Conservation (phyloP, 2,329 filamentous ascomycete species). For the Parastagonospora avenae region DNA sequence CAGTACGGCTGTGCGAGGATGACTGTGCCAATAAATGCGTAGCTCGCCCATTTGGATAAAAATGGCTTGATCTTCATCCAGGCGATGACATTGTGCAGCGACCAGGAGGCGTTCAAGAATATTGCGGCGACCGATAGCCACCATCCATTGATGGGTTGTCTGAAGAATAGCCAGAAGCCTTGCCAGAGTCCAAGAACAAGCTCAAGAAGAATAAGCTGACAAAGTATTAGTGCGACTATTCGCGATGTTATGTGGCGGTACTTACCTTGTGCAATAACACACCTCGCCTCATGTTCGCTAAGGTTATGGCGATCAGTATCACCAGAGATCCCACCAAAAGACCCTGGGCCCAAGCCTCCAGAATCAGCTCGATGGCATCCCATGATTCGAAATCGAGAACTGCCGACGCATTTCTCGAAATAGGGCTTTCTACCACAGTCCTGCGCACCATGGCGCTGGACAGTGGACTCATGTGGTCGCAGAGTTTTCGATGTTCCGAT, state of each 20-base stretch:
- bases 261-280: slow-evolving; percentile 55
- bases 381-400: too few relatives aligned
- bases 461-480: slow-evolving; percentile 25
- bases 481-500: slow-evolving; percentile 18
- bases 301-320: slow-evolving; percentile 55
- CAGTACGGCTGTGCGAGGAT: slow-evolving; percentile 67
- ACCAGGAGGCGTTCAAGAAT: slow-evolving; percentile 67
- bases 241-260: background rate
- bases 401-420: background rate
- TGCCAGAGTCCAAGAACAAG: slow-evolving; percentile 62
- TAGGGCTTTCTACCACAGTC: slow-evolving; percentile 37
- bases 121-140: slow-evolving; percentile 66
- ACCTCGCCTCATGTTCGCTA: slow-evolving; percentile 55
- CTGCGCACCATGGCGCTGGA: slow-evolving; percentile 13
- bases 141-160: slow-evolving; percentile 64
- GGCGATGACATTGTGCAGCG: slow-evolving; percentile 68
- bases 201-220: slow-evolving; percentile 54
- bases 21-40: slow-evolving; percentile 64
- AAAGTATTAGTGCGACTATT: slow-evolving; percentile 16
- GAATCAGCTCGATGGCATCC: slow-evolving; percentile 39
- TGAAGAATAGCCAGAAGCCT: slow-evolving; percentile 64
- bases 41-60: slow-evolving; percentile 55
- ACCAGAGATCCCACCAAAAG: slow-evolving; percentile 51
- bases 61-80: slow-evolving; percentile 72
- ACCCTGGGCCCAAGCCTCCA: slow-evolving; percentile 50